phyloP scores from a whole-genome alignment of 208 protist species.

The Tritrichomonas musculus region DNA sequence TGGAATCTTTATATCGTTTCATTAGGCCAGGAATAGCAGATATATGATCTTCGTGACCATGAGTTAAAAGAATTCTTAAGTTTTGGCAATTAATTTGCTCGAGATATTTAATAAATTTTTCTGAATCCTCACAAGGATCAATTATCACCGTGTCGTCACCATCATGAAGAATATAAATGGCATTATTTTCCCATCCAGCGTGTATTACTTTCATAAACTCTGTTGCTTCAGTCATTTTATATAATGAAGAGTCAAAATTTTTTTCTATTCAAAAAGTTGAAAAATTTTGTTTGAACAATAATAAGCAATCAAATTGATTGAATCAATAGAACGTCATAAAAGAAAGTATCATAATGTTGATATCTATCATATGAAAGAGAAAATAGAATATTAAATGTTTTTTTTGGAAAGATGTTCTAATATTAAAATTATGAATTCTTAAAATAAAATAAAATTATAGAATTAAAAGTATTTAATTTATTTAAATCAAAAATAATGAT shows the following conservation, averaged over 20 bases:
- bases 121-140: background rate
- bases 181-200: background rate
- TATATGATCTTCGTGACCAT: background rate
- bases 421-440: too few relatives aligned
- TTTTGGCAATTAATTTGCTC: background rate
- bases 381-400: too few relatives aligned
- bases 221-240: background rate
- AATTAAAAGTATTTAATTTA: too few relatives aligned
- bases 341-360: too few relatives aligned
- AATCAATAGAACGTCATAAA: too few relatives aligned
- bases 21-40: background rate
- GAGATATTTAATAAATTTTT: background rate
- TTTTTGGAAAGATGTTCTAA: too few relatives aligned
- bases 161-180: background rate
- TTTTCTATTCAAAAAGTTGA: background rate
- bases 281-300: too few relatives aligned
- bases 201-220: background rate
- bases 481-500: too few relatives aligned
- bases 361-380: too few relatives aligned
- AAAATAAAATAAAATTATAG: too few relatives aligned
- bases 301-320: too few relatives aligned
- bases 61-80: background rate
- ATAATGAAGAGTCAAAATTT: background rate
- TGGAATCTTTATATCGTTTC: background rate
- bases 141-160: background rate